Evolutionary conservation across 139 green algal species (phyloP).

Genomic region (Nannochloris sp.): DNA sequence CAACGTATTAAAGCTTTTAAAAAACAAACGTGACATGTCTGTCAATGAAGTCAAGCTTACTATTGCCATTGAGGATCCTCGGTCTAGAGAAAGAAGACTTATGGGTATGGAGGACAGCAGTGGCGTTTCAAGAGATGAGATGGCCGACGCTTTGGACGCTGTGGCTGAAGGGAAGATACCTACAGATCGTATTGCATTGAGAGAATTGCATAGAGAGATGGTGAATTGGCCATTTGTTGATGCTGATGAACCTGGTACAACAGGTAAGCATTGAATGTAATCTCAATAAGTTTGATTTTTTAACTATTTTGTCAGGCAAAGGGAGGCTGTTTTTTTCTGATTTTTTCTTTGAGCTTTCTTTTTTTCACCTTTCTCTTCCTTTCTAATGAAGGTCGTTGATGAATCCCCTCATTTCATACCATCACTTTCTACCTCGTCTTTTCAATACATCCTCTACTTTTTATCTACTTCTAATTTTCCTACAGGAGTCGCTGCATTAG

Average conservation of each 20-base stretch:
- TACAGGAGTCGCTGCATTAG: not conserved
- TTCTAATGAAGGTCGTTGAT: no score
- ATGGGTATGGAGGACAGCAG: constrained; percentile 66
- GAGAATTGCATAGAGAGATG: constrained; percentile 74
- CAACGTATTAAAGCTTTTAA: constrained; percentile 51
- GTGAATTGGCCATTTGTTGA: constrained; percentile 57
- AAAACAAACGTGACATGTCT: constrained; percentile 70
- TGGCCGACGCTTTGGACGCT: constrained; percentile 69
- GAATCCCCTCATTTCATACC: no score
- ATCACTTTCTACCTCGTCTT: no score
- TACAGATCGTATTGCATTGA: constrained; percentile 75
- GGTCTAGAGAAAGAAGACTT: constrained; percentile 33
- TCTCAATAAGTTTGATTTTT: no score
- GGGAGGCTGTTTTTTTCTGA: no score
- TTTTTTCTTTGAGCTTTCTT: no score
- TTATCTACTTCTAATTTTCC: no score
- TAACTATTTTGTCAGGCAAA: no score
- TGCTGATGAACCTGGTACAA: constrained; percentile 7
- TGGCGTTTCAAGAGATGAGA: constrained; percentile 79
- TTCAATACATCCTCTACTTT: no score
- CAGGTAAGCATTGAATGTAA: constrained; percentile 7
- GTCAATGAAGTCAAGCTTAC: constrained; percentile 74
- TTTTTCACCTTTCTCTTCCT: no score
- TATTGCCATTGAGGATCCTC: constrained; percentile 76
- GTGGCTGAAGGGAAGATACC: constrained; percentile 71